Evolutionary conservation across 2,329 filamentous ascomycete species (phyloP).

Genomic region (Penicillium griseofulvum): DNA sequence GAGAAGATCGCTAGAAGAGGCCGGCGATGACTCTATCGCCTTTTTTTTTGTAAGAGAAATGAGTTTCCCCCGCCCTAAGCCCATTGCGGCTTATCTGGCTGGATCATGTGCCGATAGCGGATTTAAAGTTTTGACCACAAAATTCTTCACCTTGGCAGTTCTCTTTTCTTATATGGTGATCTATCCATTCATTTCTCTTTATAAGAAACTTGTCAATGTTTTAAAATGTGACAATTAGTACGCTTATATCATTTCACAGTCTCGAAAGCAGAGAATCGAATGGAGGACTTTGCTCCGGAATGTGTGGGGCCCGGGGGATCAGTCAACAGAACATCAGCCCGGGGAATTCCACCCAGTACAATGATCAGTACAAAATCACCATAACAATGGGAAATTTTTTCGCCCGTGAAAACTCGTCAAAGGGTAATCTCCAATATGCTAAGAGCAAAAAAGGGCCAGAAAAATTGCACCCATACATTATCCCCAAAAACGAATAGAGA

Average conservation of each 20-base stretch:
- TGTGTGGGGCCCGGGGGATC: too few species aligned
- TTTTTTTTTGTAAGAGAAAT: conserved; percentile 21
- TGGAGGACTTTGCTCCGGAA: background rate
- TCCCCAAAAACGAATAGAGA: background rate
- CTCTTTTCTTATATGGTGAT: background rate
- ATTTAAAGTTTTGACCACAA: conserved; percentile 1
- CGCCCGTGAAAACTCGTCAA: background rate
- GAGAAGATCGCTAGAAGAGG: conserved; percentile 19
- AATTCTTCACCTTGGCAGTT: background rate
- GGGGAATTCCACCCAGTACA: background rate
- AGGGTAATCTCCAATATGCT: background rate
- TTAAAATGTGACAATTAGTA: background rate
- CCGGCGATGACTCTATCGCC: conserved; percentile 24
- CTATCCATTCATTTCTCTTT: background rate
- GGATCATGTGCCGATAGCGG: conserved; percentile 20
- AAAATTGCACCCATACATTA: background rate
- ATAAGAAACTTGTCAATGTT: background rate
- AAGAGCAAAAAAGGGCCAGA: too few species aligned
- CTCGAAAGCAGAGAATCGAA: background rate
- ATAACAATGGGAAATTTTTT: background rate
- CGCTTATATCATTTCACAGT: background rate
- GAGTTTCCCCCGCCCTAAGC: conserved; percentile 25
- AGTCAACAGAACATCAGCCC: background rate
- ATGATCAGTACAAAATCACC: background rate
- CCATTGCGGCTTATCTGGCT: conserved; percentile 21